phyloP scores from a whole-genome alignment of 495 filamentous ascomycete species.

The Penicillium subrubescens region DNA sequence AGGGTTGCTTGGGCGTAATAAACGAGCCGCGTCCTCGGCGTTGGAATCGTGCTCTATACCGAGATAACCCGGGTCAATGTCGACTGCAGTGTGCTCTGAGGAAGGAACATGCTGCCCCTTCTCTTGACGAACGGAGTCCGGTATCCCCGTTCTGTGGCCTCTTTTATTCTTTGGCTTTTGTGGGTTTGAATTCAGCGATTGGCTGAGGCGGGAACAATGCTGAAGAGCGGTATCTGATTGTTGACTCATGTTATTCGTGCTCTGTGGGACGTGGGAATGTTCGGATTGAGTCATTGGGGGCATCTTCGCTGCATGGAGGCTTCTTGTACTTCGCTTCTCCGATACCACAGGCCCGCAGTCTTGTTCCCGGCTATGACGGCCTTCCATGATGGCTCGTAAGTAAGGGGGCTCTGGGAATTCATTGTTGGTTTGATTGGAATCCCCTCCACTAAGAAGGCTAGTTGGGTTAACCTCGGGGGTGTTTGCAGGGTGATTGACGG shows the following conservation, averaged over 20 bases:
- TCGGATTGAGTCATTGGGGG: slow-evolving; percentile 13
- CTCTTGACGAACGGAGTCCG: not conserved
- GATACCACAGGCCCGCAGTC: not conserved
- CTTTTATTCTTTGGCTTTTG: not conserved
- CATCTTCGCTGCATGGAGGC: slow-evolving; percentile 6
- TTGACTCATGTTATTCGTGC: slow-evolving; percentile 3
- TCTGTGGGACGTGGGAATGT: slow-evolving; percentile 11
- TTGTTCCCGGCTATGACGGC: slow-evolving; percentile 9
- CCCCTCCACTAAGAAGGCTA: not conserved
- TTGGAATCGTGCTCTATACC: slow-evolving; percentile 1
- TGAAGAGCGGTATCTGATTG: not conserved
- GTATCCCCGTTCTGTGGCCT: not conserved
- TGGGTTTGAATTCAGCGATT: not conserved
- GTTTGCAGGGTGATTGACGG: not conserved
- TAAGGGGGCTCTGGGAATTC: slow-evolving; percentile 10
- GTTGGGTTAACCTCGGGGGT: not conserved
- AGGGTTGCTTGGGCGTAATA: slow-evolving; percentile 12
- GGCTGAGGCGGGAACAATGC: slow-evolving; percentile 12
- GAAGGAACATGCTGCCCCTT: not conserved
- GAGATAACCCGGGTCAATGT: slow-evolving; percentile 6
- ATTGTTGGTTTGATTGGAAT: not conserved
- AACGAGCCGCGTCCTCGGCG: slow-evolving; percentile 12
- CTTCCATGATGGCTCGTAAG: slow-evolving; percentile 4
- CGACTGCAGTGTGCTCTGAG: not conserved
- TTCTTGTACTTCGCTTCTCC: not conserved